Conservation (phyloP, 2,329 filamentous ascomycete species). For the Dothidotthia symphoricarpi region DNA sequence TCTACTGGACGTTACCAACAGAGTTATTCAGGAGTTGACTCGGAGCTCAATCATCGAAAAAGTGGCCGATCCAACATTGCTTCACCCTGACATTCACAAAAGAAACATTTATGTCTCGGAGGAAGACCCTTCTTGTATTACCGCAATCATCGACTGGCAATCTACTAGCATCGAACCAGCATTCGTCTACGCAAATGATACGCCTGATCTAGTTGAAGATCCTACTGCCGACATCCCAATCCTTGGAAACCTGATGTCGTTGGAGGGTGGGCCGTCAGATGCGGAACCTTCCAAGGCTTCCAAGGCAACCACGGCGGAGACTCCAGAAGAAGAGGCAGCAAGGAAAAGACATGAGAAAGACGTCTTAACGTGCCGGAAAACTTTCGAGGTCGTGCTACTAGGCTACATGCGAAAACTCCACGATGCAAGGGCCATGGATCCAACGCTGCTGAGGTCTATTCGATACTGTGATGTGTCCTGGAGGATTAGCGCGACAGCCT, state of each 20-base stretch:
- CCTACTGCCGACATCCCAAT: constrained; percentile 27
- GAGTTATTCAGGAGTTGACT: constrained; percentile 30
- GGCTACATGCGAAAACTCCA: constrained; percentile 33
- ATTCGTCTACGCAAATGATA: constrained; percentile 40
- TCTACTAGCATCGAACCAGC: constrained; percentile 40
- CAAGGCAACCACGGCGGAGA: constrained; percentile 11
- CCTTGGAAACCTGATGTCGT: constrained; percentile 1
- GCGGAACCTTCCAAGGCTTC: constrained; percentile 14
- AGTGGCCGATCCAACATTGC: constrained; percentile 31
- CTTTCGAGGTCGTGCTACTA: constrained; percentile 35
- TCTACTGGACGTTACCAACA: constrained; percentile 29
- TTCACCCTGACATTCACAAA: constrained; percentile 44
- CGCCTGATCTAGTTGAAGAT: constrained; percentile 42
- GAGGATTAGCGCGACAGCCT: constrained; percentile 43
- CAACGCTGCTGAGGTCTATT: constrained; percentile 41
- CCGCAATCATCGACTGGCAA: constrained; percentile 47
- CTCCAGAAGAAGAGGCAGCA: constrained; percentile 3
- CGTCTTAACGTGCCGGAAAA: constrained; percentile 28
- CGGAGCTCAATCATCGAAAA: constrained; percentile 25
- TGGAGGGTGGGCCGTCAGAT: constrained; percentile 14
- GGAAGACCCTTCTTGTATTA: constrained; percentile 39
- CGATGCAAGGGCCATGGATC: constrained; percentile 35
- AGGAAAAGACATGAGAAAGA: constrained; percentile 2
- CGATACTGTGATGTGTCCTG: constrained; percentile 43
- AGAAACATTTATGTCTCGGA: constrained; percentile 45